Base-by-base conservation (phyloP, 768 basidiomycete species). In the Dioszegia aurantiaca region DNA sequence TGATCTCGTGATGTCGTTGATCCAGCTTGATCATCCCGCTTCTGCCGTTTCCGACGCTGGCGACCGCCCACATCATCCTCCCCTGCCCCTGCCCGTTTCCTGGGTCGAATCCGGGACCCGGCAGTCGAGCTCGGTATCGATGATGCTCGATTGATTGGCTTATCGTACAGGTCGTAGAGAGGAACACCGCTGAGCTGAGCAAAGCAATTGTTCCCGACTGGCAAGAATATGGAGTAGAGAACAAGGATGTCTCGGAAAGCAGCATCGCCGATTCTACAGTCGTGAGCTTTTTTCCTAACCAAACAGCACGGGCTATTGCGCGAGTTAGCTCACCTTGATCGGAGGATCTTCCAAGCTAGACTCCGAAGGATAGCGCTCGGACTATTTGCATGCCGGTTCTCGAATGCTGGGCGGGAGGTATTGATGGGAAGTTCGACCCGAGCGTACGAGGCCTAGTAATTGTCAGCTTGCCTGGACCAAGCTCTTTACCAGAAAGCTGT, bases 171-270 rank as follows among this genome's bases (percentile, higher is more conserved):
- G 36, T 81, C 80, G 24, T 84, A 78, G 23, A 94, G 72, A 0
- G 88, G 86, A 33, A 80, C 79, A 3, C 93, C 93, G 0, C 86
- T 83, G 57, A 95, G 72, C 74, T 98, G 93, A 60, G 87, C 87
- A 36, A 86, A 82, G 69, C 90, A 93, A 19, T 83, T 85, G 68
- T 95, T 94, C 0, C 87, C 87, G 21, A 95, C 76, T 1, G 87
- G 79, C 16, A 87, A 69, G 72, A 91, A 97, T 17, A 93, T 61
- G 10, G 84, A 87, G 0, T 86, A 85, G 55, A 86, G 82, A 2
- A 85, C 80, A 17, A 98, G 82, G 10, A 98, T 79, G 71, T 91
- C 86, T 30, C 87, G 73, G 82, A 94, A 86, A 1, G 83, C 82
- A 64, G 84, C 84, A 39, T 84, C 84, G 0, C 92, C 91, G 8